A percentile compares a stretch with the other conserved stretches of the same genome.
These are phyloP conservation scores for Ophiobolus disseminans DNA, from an alignment of 2,329 filamentous ascomycete genomes.

Conservation along the genomic window DNA sequence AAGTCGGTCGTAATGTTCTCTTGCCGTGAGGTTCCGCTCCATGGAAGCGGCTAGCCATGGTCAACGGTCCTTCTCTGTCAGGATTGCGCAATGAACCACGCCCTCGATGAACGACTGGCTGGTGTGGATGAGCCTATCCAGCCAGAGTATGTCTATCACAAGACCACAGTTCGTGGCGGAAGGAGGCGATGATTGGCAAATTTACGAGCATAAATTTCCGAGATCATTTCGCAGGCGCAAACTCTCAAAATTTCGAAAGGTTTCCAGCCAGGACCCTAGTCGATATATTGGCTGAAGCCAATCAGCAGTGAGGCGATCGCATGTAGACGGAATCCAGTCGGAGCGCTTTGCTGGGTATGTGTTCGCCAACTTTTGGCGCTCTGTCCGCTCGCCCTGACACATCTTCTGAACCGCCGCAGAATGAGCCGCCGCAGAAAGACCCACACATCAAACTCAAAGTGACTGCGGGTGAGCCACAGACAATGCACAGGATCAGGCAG, in stretches of 20 bases:
- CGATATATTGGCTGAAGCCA: slow-evolving; percentile 37
- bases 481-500: slow-evolving; percentile 35
- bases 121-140: slow-evolving; percentile 20
- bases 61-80: slow-evolving; percentile 10
- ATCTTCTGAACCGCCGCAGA: too few species aligned
- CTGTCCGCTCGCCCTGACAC: too few species aligned
- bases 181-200: slow-evolving; percentile 38
- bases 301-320: slow-evolving; percentile 19
- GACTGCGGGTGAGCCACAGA: slow-evolving; percentile 30
- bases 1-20: slow-evolving; percentile 19
- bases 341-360: slow-evolving; percentile 32
- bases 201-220: slow-evolving; percentile 37
- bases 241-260: slow-evolving; percentile 40
- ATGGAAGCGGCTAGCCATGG: slow-evolving; percentile 10
- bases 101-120: slow-evolving; percentile 17
- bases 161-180: slow-evolving; percentile 24
- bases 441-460: slow-evolving; percentile 46
- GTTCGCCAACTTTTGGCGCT: slow-evolving; percentile 36
- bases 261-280: slow-evolving; percentile 18
- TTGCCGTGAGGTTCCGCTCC: slow-evolving; percentile 1
- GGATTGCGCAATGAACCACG: slow-evolving; percentile 38
- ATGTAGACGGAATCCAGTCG: slow-evolving; percentile 23
- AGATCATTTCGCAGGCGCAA: slow-evolving; percentile 39
- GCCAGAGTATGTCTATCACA: slow-evolving; percentile 27
- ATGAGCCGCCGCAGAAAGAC: slow-evolving; percentile 17